Conservation (phyloP, 139 green algal species). For the Tetraselmis striata region DNA sequence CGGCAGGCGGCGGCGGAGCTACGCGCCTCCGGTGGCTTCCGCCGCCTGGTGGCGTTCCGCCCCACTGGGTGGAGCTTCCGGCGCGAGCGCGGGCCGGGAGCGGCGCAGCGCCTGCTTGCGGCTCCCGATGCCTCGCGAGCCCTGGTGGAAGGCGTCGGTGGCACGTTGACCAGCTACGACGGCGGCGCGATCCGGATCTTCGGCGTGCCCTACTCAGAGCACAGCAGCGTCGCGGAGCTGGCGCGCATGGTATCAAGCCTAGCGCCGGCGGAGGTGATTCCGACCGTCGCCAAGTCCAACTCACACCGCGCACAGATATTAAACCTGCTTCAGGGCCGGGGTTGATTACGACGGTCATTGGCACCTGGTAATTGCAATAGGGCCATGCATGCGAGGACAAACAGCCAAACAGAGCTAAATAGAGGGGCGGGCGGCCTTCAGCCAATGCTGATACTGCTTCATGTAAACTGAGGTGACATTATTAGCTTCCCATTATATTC, state of each 20-base stretch:
- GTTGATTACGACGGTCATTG: not conserved
- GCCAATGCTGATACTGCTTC: no score
- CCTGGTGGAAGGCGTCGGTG: not conserved
- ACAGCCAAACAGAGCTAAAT: no score
- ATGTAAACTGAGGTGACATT: no score
- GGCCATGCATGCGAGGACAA: no score
- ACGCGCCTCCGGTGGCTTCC: not conserved
- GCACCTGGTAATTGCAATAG: no score
- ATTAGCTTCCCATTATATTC: no score
- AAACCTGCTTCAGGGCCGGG: not conserved
- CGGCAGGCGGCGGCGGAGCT: not conserved
- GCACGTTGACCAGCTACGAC: not conserved
- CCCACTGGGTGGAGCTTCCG: conserved; percentile 71
- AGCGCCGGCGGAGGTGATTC: conserved; percentile 14
- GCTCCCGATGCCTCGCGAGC: not conserved
- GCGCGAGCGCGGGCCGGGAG: not conserved
- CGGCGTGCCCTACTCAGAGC: conserved; percentile 71
- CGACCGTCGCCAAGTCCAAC: not conserved
- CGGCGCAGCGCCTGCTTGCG: not conserved
- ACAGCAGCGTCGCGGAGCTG: conserved; percentile 65
- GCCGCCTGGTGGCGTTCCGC: conserved; percentile 53
- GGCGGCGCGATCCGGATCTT: not conserved
- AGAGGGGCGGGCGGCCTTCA: no score
- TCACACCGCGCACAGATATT: not conserved
- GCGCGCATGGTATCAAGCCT: conserved; percentile 60